A percentile compares a stretch with the other conserved stretches of the same genome.
phyloP scores from a whole-genome alignment of 2,329 filamentous ascomycete genomes.

The Colletotrichum tanaceti region DNA sequence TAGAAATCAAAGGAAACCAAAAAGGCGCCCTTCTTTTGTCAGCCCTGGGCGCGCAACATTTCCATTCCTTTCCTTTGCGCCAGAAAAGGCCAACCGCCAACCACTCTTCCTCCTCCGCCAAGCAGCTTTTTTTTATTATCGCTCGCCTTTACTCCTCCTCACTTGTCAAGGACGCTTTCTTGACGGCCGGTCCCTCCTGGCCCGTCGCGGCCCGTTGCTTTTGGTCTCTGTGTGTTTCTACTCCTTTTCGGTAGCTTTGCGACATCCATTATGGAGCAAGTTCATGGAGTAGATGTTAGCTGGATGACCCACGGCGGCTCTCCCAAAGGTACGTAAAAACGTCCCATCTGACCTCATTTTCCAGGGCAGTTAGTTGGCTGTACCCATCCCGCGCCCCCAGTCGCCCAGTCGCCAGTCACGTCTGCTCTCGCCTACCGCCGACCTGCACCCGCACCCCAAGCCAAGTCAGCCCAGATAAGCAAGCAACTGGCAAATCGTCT shows the following conservation, averaged over 20 bases:
- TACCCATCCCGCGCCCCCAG: conserved; percentile 15
- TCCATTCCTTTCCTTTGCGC: conserved; percentile 18
- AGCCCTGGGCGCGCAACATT: conserved; percentile 9
- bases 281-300: conserved; percentile 86
- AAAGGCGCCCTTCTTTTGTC: conserved; percentile 22
- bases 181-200: conserved; percentile 5
- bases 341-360: conserved; percentile 39
- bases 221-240: neutral
- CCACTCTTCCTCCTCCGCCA: conserved; percentile 8
- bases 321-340: conserved; percentile 75
- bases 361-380: conserved; percentile 26
- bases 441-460: conserved; percentile 24
- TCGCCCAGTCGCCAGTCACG: conserved; percentile 25
- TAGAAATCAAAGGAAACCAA: conserved; percentile 30
- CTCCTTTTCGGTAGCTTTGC: conserved; percentile 15
- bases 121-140: neutral
- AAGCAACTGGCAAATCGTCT: conserved; percentile 22
- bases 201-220: conserved; percentile 25
- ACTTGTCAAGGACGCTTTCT: conserved; percentile 1
- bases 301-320: conserved; percentile 88
- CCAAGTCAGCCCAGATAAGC: conserved; percentile 39
- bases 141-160: conserved; percentile 1
- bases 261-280: conserved; percentile 75
- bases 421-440: conserved; percentile 19
- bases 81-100: conserved; percentile 7